These are phyloP conservation scores for Fistulina hepatica DNA, from an alignment of 1,284 basidiomycete genomes.

Conservation along the genomic window DNA sequence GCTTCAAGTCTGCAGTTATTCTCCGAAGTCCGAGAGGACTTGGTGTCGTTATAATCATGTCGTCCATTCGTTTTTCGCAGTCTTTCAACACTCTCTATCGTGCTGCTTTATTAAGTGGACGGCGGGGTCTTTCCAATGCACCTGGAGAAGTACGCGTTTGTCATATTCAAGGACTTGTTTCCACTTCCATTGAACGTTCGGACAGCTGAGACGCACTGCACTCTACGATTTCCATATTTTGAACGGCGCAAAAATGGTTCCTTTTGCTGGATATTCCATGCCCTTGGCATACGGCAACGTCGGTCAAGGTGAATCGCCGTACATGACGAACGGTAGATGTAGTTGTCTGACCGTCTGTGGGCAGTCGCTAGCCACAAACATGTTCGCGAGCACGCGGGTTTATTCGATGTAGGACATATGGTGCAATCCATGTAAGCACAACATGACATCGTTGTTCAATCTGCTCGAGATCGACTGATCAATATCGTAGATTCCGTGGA, in stretches of 20 bases:
- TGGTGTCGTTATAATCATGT: too few species aligned
- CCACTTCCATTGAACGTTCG: too few species aligned
- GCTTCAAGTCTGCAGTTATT: too few species aligned
- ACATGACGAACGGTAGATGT: slow-evolving; percentile 5
- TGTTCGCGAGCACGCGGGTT: slow-evolving; percentile 72
- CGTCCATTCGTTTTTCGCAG: too few species aligned
- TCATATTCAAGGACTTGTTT: too few species aligned
- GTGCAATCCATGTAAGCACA: slow-evolving; percentile 64
- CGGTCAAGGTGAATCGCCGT: slow-evolving; percentile 55
- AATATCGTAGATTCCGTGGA: slow-evolving; percentile 54
- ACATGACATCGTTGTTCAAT: slow-evolving; percentile 2
- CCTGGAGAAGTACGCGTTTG: too few species aligned
- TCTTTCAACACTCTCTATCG: too few species aligned
- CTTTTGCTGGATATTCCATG: slow-evolving; percentile 95
- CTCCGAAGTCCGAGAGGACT: too few species aligned
- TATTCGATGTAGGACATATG: slow-evolving; percentile 99
- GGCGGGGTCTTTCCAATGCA: too few species aligned
- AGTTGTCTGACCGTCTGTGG: slow-evolving; percentile 7
- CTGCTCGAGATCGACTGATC: slow-evolving; percentile 6
- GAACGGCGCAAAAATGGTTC: slow-evolving; percentile 90
- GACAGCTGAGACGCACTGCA: slow-evolving; percentile 57
- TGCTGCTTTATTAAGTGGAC: too few species aligned
- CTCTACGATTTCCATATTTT: slow-evolving; percentile 87
- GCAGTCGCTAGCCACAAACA: slow-evolving; percentile 88
- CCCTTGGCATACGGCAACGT: slow-evolving; percentile 79